phyloP scores from a whole-genome alignment of 768 basidiomycete genomes.

The Trametes sanguinea region DNA sequence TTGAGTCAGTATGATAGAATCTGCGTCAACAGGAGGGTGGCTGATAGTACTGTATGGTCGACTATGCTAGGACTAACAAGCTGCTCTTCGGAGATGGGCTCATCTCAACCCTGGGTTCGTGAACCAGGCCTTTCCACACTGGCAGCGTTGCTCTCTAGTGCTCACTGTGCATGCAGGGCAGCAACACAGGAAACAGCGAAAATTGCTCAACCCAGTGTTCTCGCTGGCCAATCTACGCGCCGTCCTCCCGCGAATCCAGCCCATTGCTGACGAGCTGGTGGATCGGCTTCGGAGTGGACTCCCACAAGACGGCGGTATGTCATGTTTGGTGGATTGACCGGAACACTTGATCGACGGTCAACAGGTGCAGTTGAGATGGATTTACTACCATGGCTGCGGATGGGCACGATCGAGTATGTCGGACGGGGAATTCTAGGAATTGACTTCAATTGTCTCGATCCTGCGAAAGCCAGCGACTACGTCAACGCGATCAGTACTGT shows the following conservation, averaged over 20 bases:
- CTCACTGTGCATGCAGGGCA: slow-evolving; percentile 19
- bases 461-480: slow-evolving; percentile 31
- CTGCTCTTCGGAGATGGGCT: slow-evolving; percentile 42
- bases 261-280: slow-evolving; percentile 35
- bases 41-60: too few species aligned
- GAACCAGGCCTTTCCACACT: too few species aligned
- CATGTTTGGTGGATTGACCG: background rate
- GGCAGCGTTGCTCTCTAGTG: background rate
- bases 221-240: slow-evolving; percentile 28
- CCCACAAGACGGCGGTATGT: slow-evolving; percentile 23
- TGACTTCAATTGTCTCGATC: slow-evolving; percentile 34
- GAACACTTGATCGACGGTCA: background rate
- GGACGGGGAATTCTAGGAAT: slow-evolving; percentile 38
- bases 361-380: slow-evolving; percentile 36
- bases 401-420: slow-evolving; percentile 40
- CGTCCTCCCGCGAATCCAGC: slow-evolving; percentile 30
- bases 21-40: too few species aligned
- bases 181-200: slow-evolving; percentile 31
- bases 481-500: slow-evolving; percentile 33
- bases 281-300: slow-evolving; percentile 27
- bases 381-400: slow-evolving; percentile 36
- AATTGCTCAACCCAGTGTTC: slow-evolving; percentile 33
- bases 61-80: slow-evolving; percentile 15
- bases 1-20: slow-evolving; percentile 8
- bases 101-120: slow-evolving; percentile 39